phyloP scores from a whole-genome alignment of 106 monocot genomes.

The Posidonia australis region DNA sequence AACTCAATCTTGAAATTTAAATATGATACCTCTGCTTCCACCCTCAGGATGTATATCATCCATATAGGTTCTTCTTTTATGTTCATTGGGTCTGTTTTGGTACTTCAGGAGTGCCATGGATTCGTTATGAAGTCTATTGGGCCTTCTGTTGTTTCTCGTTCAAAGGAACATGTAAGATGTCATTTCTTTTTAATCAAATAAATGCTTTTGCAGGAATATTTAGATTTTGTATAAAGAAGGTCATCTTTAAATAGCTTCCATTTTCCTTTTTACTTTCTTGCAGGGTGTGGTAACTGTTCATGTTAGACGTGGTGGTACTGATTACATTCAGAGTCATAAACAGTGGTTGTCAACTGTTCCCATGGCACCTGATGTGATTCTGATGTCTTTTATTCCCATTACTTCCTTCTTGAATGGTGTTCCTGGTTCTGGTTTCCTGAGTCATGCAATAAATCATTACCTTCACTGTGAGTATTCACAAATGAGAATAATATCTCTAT shows the following conservation, averaged over 20 bases:
- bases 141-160: conserved; percentile 34
- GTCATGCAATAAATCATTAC: conserved; percentile 75
- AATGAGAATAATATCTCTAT: too few relatives aligned
- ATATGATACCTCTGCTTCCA: not conserved
- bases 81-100: too few relatives aligned
- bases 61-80: too few relatives aligned
- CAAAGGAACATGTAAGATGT: conserved; percentile 55
- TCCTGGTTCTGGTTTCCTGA: conserved; percentile 58
- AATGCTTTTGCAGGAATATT: too few relatives aligned
- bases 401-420: conserved; percentile 54
- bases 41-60: not conserved
- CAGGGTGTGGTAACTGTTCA: conserved; percentile 49
- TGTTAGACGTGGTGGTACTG: conserved; percentile 52
- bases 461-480: conserved; percentile 68
- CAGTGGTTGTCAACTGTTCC: conserved; percentile 61
- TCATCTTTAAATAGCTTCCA: not conserved
- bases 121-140: conserved; percentile 22
- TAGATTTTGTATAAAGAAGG: not conserved
- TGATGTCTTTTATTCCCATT: conserved; percentile 73
- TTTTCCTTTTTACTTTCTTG: conserved; percentile 4
- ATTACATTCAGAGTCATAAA: conserved; percentile 42
- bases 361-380: conserved; percentile 45
- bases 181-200: too few relatives aligned
- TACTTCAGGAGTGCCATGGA: conserved; percentile 4
- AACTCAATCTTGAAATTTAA: too few relatives aligned